Conservation (phyloP, 352 stramenopile genomes). For the Phytophthora pistaciae region DNA sequence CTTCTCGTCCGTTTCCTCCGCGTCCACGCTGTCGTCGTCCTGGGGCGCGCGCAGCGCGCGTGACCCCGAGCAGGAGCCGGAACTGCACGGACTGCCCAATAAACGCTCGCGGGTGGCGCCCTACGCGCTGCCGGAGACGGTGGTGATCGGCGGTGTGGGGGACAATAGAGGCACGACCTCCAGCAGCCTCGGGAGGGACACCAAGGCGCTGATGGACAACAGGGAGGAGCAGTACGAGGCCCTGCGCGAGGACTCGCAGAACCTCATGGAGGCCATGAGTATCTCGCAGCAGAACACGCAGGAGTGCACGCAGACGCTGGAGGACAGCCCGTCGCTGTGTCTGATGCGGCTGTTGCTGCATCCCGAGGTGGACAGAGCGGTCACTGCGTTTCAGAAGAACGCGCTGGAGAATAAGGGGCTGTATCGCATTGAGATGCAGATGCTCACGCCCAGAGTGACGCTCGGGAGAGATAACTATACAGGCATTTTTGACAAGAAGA, state of each 20-base stretch:
- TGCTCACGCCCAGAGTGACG: constrained; percentile 49
- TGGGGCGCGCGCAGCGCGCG: constrained; percentile 28
- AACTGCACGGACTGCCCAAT: constrained; percentile 28
- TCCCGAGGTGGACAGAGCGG: constrained; percentile 64
- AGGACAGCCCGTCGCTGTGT: constrained; percentile 67
- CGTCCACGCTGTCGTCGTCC: constrained; percentile 35
- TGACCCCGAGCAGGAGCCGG: constrained; percentile 49
- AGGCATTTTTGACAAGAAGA: constrained; percentile 66
- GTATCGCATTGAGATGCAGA: constrained; percentile 72
- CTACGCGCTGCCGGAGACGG: constrained; percentile 16
- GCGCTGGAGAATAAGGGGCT: constrained; percentile 58
- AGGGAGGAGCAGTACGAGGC: constrained; percentile 43
- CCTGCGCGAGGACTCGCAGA: constrained; percentile 62
- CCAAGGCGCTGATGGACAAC: constrained; percentile 2
- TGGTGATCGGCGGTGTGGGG: not conserved
- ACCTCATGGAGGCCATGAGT: constrained; percentile 69
- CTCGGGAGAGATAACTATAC: constrained; percentile 67
- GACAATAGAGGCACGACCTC: constrained; percentile 6
- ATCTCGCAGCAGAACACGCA: constrained; percentile 85
- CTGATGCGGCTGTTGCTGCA: constrained; percentile 73
- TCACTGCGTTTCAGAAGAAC: constrained; percentile 68
- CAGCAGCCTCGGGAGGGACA: constrained; percentile 23
- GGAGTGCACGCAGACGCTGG: constrained; percentile 75
- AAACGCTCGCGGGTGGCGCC: constrained; percentile 37
- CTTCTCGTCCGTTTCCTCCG: constrained; percentile 33